Base-by-base conservation (phyloP, 2,329 filamentous ascomycete genomes). In the Microsporum audouinii region DNA sequence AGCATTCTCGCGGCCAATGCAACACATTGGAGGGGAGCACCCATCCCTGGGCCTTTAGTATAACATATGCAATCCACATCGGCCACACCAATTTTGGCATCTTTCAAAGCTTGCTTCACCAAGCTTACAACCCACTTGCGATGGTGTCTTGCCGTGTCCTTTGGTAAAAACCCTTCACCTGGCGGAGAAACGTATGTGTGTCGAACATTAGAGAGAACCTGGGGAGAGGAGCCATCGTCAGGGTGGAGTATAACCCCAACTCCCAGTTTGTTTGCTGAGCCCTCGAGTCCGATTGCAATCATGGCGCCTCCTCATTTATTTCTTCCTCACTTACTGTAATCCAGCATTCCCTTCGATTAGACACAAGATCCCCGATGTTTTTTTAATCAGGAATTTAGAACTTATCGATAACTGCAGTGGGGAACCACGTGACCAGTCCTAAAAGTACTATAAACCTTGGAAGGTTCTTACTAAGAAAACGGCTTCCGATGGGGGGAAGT, bases 221-320 rank as follows among this genome's bases (percentile, higher is more conserved):
- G 77, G 23, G 87, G 82, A 41, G 81, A 77, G 62, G 77, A 75
- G 70, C 75, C 72, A 63, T 80, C 77, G 33, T 77, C 77, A 70
- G 64, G 77, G 78, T 97, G 94, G 29, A 85, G 83, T 73, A 99
- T 96, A 62, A 99, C 80, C 70, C 94, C 94, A 62, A 97, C 87
- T 67, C 92, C 94, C 59, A 99, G 85, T 77, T 99, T 99, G 81
- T 99, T 99, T 76, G 94, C 94, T 61, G 90, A 96, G 73, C 94
- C 92, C 79, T 99, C 94, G 72, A 89, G 81, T 27, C 87, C 87
- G 68, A 89, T 81, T 34, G 85, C 82, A 67, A 88, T 86, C 79
- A 85, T 85, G 27, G 31, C 49, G 10, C 27, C 17, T 14, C 8
- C 39, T 17, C 29, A 8, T 57, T 2, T 2, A 12, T 36, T 17